Percentiles rank a stretch among this genome's conserved stretches.
Conservation (phyloP, 2,329 filamentous ascomycete species). For the Arthrobotrys sphaeroides region DNA sequence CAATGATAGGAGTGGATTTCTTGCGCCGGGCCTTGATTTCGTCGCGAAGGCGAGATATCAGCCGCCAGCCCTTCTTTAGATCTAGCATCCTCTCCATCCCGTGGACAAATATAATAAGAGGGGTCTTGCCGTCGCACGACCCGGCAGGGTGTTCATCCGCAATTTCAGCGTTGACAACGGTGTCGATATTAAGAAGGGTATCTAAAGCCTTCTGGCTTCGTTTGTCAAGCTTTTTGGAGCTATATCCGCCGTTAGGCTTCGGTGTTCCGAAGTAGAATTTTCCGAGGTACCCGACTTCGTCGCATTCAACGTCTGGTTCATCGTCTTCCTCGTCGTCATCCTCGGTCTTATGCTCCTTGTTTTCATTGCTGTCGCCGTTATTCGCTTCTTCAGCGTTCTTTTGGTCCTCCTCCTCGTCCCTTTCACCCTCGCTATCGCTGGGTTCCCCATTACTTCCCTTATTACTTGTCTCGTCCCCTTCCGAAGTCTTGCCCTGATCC, state of each 20-base stretch:
- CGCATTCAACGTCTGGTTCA: not conserved
- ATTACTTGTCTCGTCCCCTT: not conserved
- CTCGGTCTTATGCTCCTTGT: not conserved
- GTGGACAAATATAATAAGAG: not conserved
- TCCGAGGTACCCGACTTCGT: not conserved
- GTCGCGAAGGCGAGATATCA: not conserved
- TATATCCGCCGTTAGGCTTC: not conserved
- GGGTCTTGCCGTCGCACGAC: not conserved
- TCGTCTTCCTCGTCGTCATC: not conserved
- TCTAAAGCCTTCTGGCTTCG: not conserved
- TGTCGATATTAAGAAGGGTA: not conserved
- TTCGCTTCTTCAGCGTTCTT: not conserved
- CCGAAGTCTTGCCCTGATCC: too few species aligned
- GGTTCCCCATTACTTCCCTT: too few species aligned
- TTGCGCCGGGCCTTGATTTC: not conserved
- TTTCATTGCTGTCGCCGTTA: too few species aligned
- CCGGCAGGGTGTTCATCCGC: not conserved
- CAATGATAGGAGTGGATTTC: not conserved
- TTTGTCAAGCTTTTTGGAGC: not conserved
- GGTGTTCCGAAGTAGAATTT: slow-evolving; percentile 1
- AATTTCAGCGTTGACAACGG: not conserved
- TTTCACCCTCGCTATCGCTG: not conserved
- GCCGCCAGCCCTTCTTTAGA: not conserved
- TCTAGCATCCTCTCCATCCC: not conserved
- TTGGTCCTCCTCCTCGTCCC: not conserved